Conservation (phyloP, 768 basidiomycete genomes). For the Psilocybe azurescens region DNA sequence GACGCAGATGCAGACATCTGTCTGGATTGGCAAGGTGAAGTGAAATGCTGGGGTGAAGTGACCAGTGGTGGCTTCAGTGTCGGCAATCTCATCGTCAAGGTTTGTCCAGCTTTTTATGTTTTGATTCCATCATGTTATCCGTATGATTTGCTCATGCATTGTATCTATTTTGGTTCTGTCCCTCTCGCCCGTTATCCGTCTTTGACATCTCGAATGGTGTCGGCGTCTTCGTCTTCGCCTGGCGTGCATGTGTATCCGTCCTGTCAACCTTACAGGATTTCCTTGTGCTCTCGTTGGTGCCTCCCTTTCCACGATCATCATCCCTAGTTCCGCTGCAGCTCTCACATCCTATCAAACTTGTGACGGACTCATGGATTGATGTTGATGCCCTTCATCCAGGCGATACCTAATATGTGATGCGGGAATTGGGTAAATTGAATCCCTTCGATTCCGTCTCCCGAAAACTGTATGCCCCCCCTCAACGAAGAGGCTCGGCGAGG, state of each 20-base stretch:
- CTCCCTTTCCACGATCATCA: conserved; percentile 48
- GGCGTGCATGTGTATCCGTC: not conserved
- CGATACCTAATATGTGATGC: conserved; percentile 30
- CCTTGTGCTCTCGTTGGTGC: conserved; percentile 53
- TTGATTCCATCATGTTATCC: conserved; percentile 3
- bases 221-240: conserved; percentile 2
- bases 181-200: not conserved
- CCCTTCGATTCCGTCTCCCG: conserved; percentile 5
- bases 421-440: conserved; percentile 3
- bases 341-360: conserved; percentile 55
- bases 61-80: conserved; percentile 49
- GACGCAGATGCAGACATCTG: conserved; percentile 9
- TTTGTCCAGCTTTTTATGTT: conserved; percentile 26
- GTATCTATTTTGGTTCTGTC: not conserved
- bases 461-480: conserved; percentile 14
- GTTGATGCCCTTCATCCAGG: conserved; percentile 38
- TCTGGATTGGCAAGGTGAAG: conserved; percentile 62
- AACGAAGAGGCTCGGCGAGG: conserved; percentile 32
- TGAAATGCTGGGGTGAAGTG: conserved; percentile 45
- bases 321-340: conserved; percentile 48
- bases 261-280: conserved; percentile 50
- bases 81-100: conserved; percentile 53
- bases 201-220: conserved; percentile 5
- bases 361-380: conserved; percentile 57
- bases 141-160: conserved; percentile 8